Percentiles rank a stretch among this genome's conserved stretches.
These are phyloP conservation scores for Hypoxylon rickii DNA, from an alignment of 495 filamentous ascomycete species.

Conservation along the genomic window DNA sequence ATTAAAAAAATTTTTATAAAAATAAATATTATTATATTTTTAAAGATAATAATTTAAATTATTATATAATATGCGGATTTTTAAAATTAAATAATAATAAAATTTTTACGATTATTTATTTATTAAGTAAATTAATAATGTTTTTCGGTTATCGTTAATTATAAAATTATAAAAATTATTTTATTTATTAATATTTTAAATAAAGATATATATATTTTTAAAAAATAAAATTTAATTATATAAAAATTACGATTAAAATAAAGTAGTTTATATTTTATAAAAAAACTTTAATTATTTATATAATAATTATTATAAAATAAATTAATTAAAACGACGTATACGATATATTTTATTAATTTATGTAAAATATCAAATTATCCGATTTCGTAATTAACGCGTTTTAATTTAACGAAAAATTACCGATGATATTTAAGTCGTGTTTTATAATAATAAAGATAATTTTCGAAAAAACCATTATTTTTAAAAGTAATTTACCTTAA, in stretches of 20 bases:
- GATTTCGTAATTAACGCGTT: neutral
- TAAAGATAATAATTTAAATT: neutral
- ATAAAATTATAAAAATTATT: neutral
- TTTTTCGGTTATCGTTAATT: neutral
- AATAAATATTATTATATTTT: neutral
- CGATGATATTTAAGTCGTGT: neutral
- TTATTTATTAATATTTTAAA: neutral
- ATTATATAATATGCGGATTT: neutral
- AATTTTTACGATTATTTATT: neutral
- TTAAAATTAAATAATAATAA: neutral
- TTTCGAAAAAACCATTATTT: neutral
- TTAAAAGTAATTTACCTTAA: neutral
- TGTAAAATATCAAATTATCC: neutral
- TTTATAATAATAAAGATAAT: neutral
- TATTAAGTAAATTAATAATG: neutral
- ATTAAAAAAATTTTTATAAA: neutral
- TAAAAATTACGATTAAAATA: neutral
- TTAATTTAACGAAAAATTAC: neutral
- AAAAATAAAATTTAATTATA: neutral
- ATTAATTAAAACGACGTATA: neutral
- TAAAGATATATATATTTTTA: neutral
- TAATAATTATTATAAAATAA: neutral
- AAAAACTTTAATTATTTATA: neutral
- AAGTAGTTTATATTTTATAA: neutral
- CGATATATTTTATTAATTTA: neutral